Evolutionary conservation across 139 green algal species (phyloP), one percentile per base, ranked within the genome.

Genomic region (Tetraselmis striata): DNA sequence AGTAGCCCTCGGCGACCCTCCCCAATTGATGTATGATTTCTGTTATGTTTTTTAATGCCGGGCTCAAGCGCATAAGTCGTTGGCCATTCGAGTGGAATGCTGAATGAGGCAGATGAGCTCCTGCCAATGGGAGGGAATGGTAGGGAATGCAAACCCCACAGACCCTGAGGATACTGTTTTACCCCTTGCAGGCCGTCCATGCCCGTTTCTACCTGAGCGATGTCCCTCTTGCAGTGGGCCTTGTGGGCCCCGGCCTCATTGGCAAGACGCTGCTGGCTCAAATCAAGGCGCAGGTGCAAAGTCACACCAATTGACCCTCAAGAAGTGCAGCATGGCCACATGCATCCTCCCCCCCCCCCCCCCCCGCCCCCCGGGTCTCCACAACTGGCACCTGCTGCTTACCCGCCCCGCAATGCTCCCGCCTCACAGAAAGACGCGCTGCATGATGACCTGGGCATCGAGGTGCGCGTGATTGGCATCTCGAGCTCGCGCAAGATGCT

Each of bases 181-280:
- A n/a, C n/a, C n/a, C n/a, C n/a, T n/a, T 99, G 83, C 85, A 93
- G 0, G 94, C 95, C 0, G 96, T 98, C 81, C 96, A 99, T 84
- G 90, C 87, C 28, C 90, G 94, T 32, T 99, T 99, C 93, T 99
- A 98, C 91, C 85, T 98, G 32, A 93, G 92, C 0, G 90, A 95
- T 45, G 93, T 96, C 79, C 87, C 95, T 74, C 89, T 99, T 26
- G 93, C 90, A 1, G 88, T 99, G 23, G 96, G 91, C 28, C 78
- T 99, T 2, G 90, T 99, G 27, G 95, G 95, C 0, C 95, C 95
- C 0, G 96, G 96, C 22, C 89, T 98, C 29, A 96, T 99, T 59
- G 96, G 96, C 0, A 84, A 83, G 32, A 97, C 95, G 1, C 88
- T 99, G 32, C 90, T 99, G 29, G 76, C 91, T 0, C 96, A 99